Base-by-base conservation (phyloP, 495 filamentous ascomycete genomes). In the Neurospora cerealis region DNA sequence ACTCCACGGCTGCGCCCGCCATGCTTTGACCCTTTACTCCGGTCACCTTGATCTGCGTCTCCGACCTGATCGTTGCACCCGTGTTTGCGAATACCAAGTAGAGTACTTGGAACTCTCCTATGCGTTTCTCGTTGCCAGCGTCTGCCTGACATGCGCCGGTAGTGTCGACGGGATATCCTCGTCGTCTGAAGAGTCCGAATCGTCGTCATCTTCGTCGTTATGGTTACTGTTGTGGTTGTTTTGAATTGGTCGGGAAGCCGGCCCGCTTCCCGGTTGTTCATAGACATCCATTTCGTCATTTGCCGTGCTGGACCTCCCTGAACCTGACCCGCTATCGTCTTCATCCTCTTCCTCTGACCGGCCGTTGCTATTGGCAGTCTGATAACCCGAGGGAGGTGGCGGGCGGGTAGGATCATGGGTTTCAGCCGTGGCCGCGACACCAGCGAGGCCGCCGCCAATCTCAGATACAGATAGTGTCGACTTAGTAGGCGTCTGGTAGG, bases 91-190 rank as follows among this genome's bases (percentile, higher is more conserved):
- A 62, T 34, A 28, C 28, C 15, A 8, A 24, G 6, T 24, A 62
- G 13, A 17, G 13, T 17, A 6, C 54, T 3, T 11, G 7, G 28
- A 32, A 32, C 6, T 66, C 54, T 66, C 54, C 54, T 66, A 74
- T n/a, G 54, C 41, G 41, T 70, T 74, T 6, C 75, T 73, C 5
- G 70, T 40, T 15, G 70, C 54, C 4, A 79, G 42, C 11, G 72
- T 77, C 60, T 74, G 73, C 19, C 77, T 66, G 11, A 79, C 74
- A 36, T 77, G 74, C 2, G 74, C 11, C 0, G 84, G 84, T n/a
- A 86, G 71, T 13, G 75, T 81, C 10, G 83, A 78, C 0, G 84
- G 84, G 9, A 86, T 85, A 60, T 83, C 83, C 32, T 75, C 81
- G n/a, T 84, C 83, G 24, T 84, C 82, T 0, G 79, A 79, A 15